phyloP scores from a whole-genome alignment of 1,284 basidiomycete species.

The Ganoderma multipileum region DNA sequence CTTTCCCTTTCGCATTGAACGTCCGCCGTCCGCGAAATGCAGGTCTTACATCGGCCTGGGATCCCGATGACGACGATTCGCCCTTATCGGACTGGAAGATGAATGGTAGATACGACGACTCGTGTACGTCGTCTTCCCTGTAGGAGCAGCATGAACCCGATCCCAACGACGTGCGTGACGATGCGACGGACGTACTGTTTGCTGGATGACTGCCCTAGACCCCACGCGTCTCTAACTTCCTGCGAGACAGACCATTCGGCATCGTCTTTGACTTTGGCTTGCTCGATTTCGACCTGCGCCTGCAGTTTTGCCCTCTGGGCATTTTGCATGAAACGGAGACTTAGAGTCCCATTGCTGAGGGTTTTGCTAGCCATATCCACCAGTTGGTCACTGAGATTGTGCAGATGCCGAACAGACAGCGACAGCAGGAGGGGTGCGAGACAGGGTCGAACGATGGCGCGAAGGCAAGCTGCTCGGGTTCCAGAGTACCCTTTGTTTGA shows the following conservation, averaged over 20 bases:
- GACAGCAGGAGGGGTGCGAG: not conserved
- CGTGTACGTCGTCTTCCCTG: slow-evolving; percentile 53
- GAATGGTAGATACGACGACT: slow-evolving; percentile 77
- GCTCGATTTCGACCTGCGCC: slow-evolving; percentile 56
- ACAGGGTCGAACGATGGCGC: slow-evolving; percentile 1
- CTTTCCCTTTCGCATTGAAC: slow-evolving; percentile 50
- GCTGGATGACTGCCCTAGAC: slow-evolving; percentile 37
- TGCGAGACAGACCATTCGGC: slow-evolving; percentile 72
- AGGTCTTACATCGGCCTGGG: slow-evolving; percentile 32
- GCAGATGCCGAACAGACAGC: not conserved
- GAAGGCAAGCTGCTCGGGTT: not conserved
- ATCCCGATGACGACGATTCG: slow-evolving; percentile 25
- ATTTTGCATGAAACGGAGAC: slow-evolving; percentile 81
- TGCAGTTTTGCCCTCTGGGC: slow-evolving; percentile 62
- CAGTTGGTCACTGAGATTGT: not conserved
- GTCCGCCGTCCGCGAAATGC: slow-evolving; percentile 49
- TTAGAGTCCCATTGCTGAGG: slow-evolving; percentile 71
- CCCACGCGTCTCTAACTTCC: slow-evolving; percentile 66
- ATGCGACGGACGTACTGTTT: slow-evolving; percentile 3
- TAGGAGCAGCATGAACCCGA: not conserved
- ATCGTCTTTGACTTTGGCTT: slow-evolving; percentile 69
- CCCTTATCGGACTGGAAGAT: slow-evolving; percentile 54
- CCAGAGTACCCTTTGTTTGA: not conserved
- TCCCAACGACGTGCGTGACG: not conserved
- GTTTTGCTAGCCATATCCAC: slow-evolving; percentile 59